Percentiles rank a stretch among this genome's conserved stretches.
These are phyloP conservation scores for Elsinoe australis DNA, from an alignment of 2,329 filamentous ascomycete genomes.

Conservation along the genomic window DNA sequence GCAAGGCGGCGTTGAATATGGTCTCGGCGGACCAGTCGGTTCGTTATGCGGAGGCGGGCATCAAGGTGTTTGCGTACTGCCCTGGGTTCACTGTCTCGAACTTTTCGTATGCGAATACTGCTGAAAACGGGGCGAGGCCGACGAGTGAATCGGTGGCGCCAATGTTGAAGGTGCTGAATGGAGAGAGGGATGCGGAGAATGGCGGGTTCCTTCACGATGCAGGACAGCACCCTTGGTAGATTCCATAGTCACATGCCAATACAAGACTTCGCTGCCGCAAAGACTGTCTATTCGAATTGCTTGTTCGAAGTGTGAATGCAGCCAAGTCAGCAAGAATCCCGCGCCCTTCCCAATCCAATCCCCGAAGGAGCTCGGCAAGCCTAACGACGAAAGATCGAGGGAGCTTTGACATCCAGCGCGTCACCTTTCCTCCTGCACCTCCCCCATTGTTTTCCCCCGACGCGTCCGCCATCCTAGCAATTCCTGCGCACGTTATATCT, in stretches of 20 bases:
- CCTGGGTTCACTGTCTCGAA: slow-evolving; percentile 35
- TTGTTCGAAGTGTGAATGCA: too few relatives aligned
- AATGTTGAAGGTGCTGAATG: slow-evolving; percentile 33
- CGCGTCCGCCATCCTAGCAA: slow-evolving; percentile 1
- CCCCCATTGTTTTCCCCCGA: slow-evolving; percentile 4
- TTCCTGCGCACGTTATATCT: not conserved
- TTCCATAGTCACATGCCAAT: too few relatives aligned
- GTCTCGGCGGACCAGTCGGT: slow-evolving; percentile 28
- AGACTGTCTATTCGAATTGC: too few relatives aligned
- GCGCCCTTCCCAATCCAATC: not conserved
- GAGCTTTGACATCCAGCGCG: slow-evolving; percentile 9
- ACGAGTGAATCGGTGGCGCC: slow-evolving; percentile 29
- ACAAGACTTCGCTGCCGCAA: too few relatives aligned
- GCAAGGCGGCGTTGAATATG: slow-evolving; percentile 37
- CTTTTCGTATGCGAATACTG: slow-evolving; percentile 29
- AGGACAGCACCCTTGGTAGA: too few relatives aligned
- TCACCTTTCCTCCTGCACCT: slow-evolving; percentile 2
- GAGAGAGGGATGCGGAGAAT: slow-evolving; percentile 30
- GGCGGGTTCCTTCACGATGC: slow-evolving; percentile 31
- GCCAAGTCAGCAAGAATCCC: too few relatives aligned
- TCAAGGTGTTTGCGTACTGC: slow-evolving; percentile 35
- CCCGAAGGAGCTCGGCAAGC: not conserved
- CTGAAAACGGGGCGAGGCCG: slow-evolving; percentile 32
- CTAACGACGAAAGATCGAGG: not conserved
- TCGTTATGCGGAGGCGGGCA: slow-evolving; percentile 23